phyloP scores from a whole-genome alignment of 257 asterid species.

The Lantana camara region DNA sequence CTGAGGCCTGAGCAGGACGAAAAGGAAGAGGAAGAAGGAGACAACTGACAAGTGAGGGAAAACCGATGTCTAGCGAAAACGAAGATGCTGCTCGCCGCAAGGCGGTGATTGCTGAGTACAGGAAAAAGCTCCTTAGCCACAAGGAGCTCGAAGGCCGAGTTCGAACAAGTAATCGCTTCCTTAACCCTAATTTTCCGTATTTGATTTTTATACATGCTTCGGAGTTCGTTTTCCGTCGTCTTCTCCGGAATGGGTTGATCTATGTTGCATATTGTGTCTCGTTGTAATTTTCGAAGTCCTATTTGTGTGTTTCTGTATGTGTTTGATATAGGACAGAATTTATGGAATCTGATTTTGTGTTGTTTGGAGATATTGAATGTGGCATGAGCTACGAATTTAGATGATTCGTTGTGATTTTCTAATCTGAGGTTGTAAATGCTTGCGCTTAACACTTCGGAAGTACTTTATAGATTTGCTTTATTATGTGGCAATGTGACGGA shows the following conservation, averaged over 20 bases:
- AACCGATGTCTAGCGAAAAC: constrained; percentile 45
- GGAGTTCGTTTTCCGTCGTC: background rate
- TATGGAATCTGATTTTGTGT: background rate
- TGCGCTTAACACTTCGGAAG: background rate
- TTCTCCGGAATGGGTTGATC: background rate
- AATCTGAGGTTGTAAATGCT: background rate
- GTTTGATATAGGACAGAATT: constrained; percentile 16
- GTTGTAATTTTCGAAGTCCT: background rate
- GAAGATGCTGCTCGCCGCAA: constrained; percentile 64
- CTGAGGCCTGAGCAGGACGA: too few relatives aligned
- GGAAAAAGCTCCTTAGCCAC: constrained; percentile 60
- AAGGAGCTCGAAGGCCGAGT: constrained; percentile 66
- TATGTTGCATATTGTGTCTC: constrained; percentile 1
- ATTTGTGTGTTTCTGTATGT: background rate
- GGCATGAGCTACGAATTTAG: constrained; percentile 9
- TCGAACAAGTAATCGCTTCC: constrained; percentile 48
- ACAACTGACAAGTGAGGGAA: too few relatives aligned
- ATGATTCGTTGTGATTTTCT: constrained; percentile 3
- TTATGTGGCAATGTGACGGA: background rate
- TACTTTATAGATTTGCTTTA: background rate
- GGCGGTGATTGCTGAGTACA: constrained; percentile 52
- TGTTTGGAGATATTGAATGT: background rate
- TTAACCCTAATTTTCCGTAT: constrained; percentile 27
- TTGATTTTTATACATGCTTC: background rate
- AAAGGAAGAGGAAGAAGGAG: background rate